A percentile compares a stretch with the other conserved stretches of the same genome.
phyloP scores from a whole-genome alignment of 805 yeast genomes.

The Candida coquimbonensis region DNA sequence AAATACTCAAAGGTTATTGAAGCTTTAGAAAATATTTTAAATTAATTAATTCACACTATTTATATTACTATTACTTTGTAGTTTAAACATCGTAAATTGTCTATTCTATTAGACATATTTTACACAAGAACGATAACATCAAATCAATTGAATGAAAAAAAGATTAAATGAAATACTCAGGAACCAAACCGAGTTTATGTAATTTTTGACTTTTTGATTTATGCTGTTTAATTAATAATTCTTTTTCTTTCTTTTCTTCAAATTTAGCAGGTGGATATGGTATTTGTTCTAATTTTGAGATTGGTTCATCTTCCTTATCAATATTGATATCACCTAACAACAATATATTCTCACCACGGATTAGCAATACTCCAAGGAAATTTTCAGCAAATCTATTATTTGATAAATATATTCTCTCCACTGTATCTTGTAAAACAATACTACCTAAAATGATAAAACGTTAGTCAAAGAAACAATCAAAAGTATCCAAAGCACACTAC shows the following conservation, averaged over 20 bases:
- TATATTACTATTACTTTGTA: too few species aligned
- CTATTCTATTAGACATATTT: too few species aligned
- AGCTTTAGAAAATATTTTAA: conserved; percentile 6
- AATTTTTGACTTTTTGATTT: conserved; percentile 39
- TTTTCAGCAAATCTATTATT: conserved; percentile 63
- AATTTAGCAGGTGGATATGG: conserved; percentile 56
- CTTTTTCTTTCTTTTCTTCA: conserved; percentile 27
- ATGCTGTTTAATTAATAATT: conserved; percentile 33
- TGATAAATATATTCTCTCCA: conserved; percentile 71
- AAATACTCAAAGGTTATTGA: conserved; percentile 15
- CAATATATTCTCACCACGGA: conserved; percentile 94
- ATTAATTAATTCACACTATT: neutral
- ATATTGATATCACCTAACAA: conserved; percentile 91
- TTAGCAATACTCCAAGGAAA: conserved; percentile 74
- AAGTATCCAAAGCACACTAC: conserved; percentile 4
- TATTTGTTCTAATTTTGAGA: conserved; percentile 48
- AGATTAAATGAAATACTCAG: conserved; percentile 41
- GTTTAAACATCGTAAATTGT: too few species aligned
- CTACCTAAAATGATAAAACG: conserved; percentile 41
- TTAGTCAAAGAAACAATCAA: neutral
- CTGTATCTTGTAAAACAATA: conserved; percentile 83
- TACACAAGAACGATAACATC: neutral
- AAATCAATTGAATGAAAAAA: neutral
- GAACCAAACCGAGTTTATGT: conserved; percentile 48
- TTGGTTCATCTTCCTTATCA: conserved; percentile 71